Evolutionary conservation across 139 green algal genomes (phyloP).

Genomic region (Haematococcus sp.): DNA sequence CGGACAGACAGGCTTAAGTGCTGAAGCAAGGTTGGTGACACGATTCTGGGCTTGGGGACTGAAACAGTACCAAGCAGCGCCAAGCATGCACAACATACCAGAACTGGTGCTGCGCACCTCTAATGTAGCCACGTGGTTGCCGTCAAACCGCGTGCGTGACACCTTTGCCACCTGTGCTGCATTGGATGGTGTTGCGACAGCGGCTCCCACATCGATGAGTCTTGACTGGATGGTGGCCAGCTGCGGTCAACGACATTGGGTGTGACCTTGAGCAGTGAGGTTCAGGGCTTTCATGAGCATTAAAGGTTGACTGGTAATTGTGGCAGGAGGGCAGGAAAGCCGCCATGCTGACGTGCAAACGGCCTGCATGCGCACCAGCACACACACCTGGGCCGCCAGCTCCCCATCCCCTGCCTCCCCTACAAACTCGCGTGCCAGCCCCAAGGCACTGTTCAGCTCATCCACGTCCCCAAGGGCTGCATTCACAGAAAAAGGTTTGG

Average conservation of each 20-base stretch:
- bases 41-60: too few species aligned
- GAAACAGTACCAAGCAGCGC: neutral
- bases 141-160: slow-evolving; percentile 63
- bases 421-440: slow-evolving; percentile 63
- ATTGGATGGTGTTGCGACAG: slow-evolving; percentile 81
- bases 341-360: too few species aligned
- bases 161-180: slow-evolving; percentile 60
- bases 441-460: slow-evolving; percentile 86
- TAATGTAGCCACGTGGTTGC: slow-evolving; percentile 36
- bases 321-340: too few species aligned
- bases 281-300: too few species aligned
- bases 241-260: slow-evolving; percentile 36
- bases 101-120: slow-evolving; percentile 45
- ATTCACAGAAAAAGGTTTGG: slow-evolving; percentile 20
- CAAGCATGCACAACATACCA: neutral
- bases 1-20: neutral
- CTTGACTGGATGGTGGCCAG: slow-evolving; percentile 82
- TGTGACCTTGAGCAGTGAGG: neutral
- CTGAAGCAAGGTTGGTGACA: too few species aligned
- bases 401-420: neutral
- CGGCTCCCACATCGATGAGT: slow-evolving; percentile 89
- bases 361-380: neutral
- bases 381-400: neutral
- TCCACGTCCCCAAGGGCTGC: slow-evolving; percentile 86
- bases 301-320: too few species aligned